phyloP scores from a whole-genome alignment of 768 basidiomycete species.

The Boletus huronensis region DNA sequence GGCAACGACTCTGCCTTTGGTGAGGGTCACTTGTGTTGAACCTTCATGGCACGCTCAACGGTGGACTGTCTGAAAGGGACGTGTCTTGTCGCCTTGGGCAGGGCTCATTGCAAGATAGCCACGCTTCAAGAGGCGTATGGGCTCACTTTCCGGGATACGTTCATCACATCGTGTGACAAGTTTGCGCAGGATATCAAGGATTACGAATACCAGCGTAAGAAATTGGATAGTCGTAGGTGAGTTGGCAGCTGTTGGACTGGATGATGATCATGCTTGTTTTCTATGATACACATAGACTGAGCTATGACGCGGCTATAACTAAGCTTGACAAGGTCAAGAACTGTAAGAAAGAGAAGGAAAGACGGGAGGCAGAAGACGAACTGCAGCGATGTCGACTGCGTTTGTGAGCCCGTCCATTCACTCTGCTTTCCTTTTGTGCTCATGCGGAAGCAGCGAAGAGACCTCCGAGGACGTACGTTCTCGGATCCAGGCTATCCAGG shows the following conservation, averaged over 20 bases:
- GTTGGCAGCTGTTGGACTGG: constrained; percentile 9
- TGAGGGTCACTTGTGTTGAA: constrained; percentile 26
- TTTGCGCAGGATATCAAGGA: constrained; percentile 78
- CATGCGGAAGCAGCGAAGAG: constrained; percentile 61
- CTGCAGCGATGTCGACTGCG: constrained; percentile 64
- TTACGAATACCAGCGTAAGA: constrained; percentile 77
- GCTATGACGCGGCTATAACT: constrained; percentile 69
- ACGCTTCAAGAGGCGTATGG: constrained; percentile 81
- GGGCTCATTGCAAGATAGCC: constrained; percentile 82
- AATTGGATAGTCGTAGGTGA: constrained; percentile 80
- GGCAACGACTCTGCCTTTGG: constrained; percentile 74
- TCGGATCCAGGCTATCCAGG: constrained; percentile 76
- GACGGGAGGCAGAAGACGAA: constrained; percentile 77
- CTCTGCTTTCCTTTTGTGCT: constrained; percentile 3
- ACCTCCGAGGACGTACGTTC: constrained; percentile 79
- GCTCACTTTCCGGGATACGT: constrained; percentile 68
- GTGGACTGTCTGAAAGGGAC: constrained; percentile 43
- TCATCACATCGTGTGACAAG: constrained; percentile 59
- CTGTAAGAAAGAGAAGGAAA: constrained; percentile 80
- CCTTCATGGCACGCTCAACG: neutral
- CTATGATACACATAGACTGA: constrained; percentile 44
- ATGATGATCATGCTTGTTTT: neutral
- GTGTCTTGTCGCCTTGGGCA: constrained; percentile 72
- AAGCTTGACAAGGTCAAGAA: constrained; percentile 66
- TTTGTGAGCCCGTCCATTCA: constrained; percentile 52